These are phyloP conservation scores for Trichoderma atroviride DNA, from an alignment of 2,329 filamentous ascomycete genomes.

Conservation along the genomic window DNA sequence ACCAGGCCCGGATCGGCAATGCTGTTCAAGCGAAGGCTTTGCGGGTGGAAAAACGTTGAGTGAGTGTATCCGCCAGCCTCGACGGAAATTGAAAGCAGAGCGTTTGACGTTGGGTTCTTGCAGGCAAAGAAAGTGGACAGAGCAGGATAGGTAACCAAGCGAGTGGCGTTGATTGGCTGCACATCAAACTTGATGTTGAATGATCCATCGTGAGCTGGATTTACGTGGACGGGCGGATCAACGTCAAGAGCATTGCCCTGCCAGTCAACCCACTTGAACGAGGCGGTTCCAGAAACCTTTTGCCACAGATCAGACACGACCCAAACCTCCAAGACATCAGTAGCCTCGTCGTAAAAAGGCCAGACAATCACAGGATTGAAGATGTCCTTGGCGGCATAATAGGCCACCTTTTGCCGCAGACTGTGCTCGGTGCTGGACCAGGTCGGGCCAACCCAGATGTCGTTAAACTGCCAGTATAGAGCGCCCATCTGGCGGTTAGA, in stretches of 20 bases:
- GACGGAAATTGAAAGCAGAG: conserved; percentile 1
- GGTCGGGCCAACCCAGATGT: conserved; percentile 65
- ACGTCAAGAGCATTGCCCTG: conserved; percentile 18
- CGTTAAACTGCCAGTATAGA: conserved; percentile 67
- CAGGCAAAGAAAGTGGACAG: conserved; percentile 22
- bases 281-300: conserved; percentile 15
- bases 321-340: conserved; percentile 25
- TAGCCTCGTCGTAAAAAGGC: conserved; percentile 17
- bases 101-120: background rate
- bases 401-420: conserved; percentile 65
- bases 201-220: background rate
- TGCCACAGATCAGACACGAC: conserved; percentile 29
- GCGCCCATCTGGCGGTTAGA: conserved; percentile 61
- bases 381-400: conserved; percentile 60
- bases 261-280: conserved; percentile 28
- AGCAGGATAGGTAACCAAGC: conserved; percentile 9
- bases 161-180: conserved; percentile 26
- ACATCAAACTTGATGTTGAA: conserved; percentile 25
- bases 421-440: conserved; percentile 67
- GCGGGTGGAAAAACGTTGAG: conserved; percentile 25
- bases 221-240: conserved; percentile 15
- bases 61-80: conserved; percentile 23
- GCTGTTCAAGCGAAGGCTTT: conserved; percentile 25
- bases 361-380: conserved; percentile 62
- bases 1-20: conserved; percentile 25